Evolutionary conservation across 805 yeast genomes (phyloP).

Genomic region (Ogataea saltuana): DNA sequence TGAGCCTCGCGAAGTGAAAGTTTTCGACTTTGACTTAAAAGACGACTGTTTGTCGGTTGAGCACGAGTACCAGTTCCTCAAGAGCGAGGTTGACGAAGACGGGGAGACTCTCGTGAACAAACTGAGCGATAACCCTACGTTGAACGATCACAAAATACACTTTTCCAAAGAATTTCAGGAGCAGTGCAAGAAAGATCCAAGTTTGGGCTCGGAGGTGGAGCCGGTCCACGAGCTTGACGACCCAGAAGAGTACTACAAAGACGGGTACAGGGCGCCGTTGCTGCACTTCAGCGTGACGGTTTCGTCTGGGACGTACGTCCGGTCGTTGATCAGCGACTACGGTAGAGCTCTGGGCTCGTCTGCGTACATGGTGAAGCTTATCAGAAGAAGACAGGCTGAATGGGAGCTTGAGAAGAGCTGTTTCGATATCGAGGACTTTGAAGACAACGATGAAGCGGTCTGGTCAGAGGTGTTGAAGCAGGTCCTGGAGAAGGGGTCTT

Average conservation of each 20-base stretch:
- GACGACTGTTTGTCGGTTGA: constrained; percentile 53
- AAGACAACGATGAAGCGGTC: constrained; percentile 53
- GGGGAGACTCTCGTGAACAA: constrained; percentile 45
- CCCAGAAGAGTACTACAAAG: constrained; percentile 37
- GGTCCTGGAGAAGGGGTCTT: constrained; percentile 51
- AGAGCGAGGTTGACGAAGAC: constrained; percentile 48
- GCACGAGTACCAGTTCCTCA: constrained; percentile 53
- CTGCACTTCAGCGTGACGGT: constrained; percentile 76
- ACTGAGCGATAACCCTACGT: constrained; percentile 48
- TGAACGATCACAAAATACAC: constrained; percentile 62
- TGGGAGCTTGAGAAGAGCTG: constrained; percentile 78
- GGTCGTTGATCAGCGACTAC: constrained; percentile 85
- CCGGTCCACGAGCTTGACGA: constrained; percentile 42
- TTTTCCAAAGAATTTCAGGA: constrained; percentile 59
- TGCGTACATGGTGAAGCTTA: constrained; percentile 84
- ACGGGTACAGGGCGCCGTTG: constrained; percentile 57
- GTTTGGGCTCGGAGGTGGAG: constrained; percentile 39
- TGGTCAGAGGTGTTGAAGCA: constrained; percentile 69
- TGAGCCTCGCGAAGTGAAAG: constrained; percentile 67
- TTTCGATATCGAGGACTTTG: constrained; percentile 66
- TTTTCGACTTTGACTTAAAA: constrained; percentile 54
- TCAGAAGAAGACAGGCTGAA: constrained; percentile 74
- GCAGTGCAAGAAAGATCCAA: constrained; percentile 39
- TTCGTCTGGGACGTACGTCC: constrained; percentile 92
- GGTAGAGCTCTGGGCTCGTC: constrained; percentile 79